Conservation (phyloP, 305 asterid genomes). For the Fraxinus nigra region DNA sequence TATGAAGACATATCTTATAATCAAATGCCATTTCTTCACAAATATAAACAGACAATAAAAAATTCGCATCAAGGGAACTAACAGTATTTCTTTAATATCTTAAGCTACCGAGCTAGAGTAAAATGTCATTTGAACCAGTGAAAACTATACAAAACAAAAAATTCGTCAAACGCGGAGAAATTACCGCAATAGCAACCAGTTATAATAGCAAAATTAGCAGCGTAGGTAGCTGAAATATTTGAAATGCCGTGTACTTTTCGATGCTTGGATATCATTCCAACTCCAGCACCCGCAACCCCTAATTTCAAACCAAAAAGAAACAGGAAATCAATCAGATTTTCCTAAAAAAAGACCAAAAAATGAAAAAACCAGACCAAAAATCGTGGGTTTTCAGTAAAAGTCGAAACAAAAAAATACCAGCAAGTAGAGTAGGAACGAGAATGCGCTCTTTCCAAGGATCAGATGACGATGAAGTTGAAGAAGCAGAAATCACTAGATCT, state of each 20-base stretch:
- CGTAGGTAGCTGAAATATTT: constrained; percentile 63
- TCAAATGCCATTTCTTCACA: not conserved
- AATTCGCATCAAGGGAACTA: not conserved
- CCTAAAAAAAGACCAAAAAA: not conserved
- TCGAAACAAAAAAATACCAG: constrained; percentile 35
- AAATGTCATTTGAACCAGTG: not conserved
- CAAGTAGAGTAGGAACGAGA: constrained; percentile 61
- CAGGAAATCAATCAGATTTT: not conserved
- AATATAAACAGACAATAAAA: constrained; percentile 2
- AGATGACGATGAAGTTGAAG: constrained; percentile 33
- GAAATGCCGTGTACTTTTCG: constrained; percentile 62
- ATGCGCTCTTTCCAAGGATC: constrained; percentile 60
- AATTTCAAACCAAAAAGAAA: constrained; percentile 10
- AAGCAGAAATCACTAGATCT: constrained; percentile 22
- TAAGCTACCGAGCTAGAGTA: not conserved
- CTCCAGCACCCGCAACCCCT: constrained; percentile 86
- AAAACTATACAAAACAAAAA: not conserved
- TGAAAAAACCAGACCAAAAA: not conserved
- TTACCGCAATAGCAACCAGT: constrained; percentile 90
- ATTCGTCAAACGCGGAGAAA: not conserved
- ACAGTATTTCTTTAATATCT: not conserved
- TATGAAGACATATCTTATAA: constrained; percentile 6
- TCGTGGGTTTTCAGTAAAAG: not conserved
- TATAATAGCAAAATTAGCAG: constrained; percentile 79
- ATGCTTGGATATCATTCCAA: constrained; percentile 71